Evolutionary conservation across 306 rosid species (phyloP), one percentile per base, ranked within the genome.

Genomic region (Hippophae gyantsensis): DNA sequence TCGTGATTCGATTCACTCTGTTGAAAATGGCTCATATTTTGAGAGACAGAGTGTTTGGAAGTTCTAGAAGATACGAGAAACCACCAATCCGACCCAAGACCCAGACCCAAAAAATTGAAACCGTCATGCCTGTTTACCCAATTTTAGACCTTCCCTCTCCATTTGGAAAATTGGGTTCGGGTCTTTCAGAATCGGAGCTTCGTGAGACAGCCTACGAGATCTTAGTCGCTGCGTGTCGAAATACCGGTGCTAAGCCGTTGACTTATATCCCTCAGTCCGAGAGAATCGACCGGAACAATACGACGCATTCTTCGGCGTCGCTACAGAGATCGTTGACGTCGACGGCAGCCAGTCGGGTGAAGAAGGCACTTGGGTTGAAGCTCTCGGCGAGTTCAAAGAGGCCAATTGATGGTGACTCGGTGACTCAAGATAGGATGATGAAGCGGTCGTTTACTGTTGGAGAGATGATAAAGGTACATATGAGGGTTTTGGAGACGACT

Each of bases 201-300:
- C 87, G 95, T n/a, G 83, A 87, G 60, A 83, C 93, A 5, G 89
- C 95, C 0, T 92, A 92, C 72, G 95, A 92, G 95, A 80, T 92
- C 72, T 68, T 92, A 1, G 76, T 92, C 57, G 87, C 72, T 2
- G 94, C 95, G 0, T 92, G 95, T 73, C 81, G 98, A 74, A 87
- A 82, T 59, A 66, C 95, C 38, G 95, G 95, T 7, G 72, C 84
- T 26, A 87, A 82, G 66, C 95, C 89, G 52, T 65, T 92, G 47
- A 92, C 95, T 0, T 92, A 83, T 75, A 83, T 82, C 10, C 75
- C 96, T 3, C 89, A 87, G 76, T 80, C 95, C n/a, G 95, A 79
- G 70, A 85, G 62, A 66, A 64, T 72, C 9, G 84, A 73, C 60
- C 86, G 83, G 70, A 68, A 69, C 48, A 58, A 71, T 65, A 44